Conservation (phyloP, 75 land plant species). For the Selaginella tamariscina region DNA sequence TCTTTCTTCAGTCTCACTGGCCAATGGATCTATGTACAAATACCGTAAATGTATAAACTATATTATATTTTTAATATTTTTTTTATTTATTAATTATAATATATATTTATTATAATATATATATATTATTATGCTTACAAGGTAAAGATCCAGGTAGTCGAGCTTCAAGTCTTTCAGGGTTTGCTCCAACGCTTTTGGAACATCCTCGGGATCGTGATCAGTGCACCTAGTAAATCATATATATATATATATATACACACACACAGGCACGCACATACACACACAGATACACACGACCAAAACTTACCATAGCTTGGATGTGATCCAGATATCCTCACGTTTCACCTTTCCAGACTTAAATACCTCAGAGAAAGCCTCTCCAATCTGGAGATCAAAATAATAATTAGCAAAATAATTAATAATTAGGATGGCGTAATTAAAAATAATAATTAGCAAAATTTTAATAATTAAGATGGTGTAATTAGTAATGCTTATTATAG, state of each 20-base stretch:
- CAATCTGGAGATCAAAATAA: not conserved
- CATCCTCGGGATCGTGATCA: slow-evolving; percentile 46
- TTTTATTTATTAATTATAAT: too few relatives aligned
- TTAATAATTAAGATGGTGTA: too few relatives aligned
- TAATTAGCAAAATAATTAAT: not conserved
- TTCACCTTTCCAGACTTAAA: not conserved
- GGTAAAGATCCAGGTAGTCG: too few relatives aligned
- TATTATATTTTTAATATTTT: too few relatives aligned
- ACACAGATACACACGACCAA: too few relatives aligned
- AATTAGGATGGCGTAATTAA: not conserved
- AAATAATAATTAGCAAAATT: too few relatives aligned
- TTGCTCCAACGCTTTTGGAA: slow-evolving; percentile 17
- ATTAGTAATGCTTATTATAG: too few relatives aligned
- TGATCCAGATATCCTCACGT: not conserved
- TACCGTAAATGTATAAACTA: too few relatives aligned
- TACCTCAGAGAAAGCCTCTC: not conserved
- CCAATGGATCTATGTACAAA: slow-evolving; percentile 99
- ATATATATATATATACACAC: too few relatives aligned
- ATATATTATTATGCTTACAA: too few relatives aligned
- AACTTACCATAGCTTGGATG: slow-evolving; percentile 6
- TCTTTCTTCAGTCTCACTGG: slow-evolving; percentile 59
- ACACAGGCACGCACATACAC: too few relatives aligned
- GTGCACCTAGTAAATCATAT: slow-evolving; percentile 41
- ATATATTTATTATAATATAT: too few relatives aligned
- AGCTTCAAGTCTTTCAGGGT: slow-evolving; percentile 21